A percentile compares a stretch with the other conserved stretches of the same genome.
These are phyloP conservation scores for Glycine tomentella DNA, from an alignment of 306 rosid genomes.

Conservation along the genomic window DNA sequence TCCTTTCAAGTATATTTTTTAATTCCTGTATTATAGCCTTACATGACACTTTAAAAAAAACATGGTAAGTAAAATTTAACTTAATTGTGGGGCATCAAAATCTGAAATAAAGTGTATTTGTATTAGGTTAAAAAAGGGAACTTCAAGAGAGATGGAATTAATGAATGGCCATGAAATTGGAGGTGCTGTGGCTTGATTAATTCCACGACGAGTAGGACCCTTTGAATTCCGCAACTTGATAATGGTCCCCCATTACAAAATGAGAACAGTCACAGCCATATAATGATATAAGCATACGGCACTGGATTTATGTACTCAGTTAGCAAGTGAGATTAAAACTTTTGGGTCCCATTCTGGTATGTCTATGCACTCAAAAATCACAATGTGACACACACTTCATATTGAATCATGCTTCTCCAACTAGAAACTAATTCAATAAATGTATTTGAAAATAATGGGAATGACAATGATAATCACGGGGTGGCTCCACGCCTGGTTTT, in stretches of 20 bases:
- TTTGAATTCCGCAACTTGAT: conserved; percentile 21
- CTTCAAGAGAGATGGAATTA: too few relatives aligned
- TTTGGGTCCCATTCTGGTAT: conserved; percentile 19
- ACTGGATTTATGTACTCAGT: background rate
- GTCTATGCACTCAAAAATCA: background rate
- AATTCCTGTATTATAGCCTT: too few relatives aligned
- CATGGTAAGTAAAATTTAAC: too few relatives aligned
- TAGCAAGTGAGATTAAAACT: conserved; percentile 30
- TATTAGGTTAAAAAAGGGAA: too few relatives aligned
- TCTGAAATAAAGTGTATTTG: too few relatives aligned
- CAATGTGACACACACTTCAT: background rate
- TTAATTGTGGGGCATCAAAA: too few relatives aligned
- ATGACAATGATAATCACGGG: background rate
- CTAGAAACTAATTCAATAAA: conserved; percentile 46
- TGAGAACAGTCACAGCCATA: background rate
- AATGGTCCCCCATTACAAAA: conserved; percentile 26
- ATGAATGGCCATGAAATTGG: background rate
- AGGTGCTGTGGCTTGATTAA: background rate
- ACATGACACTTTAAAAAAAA: too few relatives aligned
- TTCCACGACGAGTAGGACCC: conserved; percentile 15
- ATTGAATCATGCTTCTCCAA: background rate
- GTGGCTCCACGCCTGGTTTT: background rate
- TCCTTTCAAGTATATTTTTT: background rate
- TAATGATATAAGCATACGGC: conserved; percentile 8
- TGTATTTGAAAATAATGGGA: background rate